Evolutionary conservation across 495 filamentous ascomycete genomes (phyloP).

Genomic region (Tuber aestivum): DNA sequence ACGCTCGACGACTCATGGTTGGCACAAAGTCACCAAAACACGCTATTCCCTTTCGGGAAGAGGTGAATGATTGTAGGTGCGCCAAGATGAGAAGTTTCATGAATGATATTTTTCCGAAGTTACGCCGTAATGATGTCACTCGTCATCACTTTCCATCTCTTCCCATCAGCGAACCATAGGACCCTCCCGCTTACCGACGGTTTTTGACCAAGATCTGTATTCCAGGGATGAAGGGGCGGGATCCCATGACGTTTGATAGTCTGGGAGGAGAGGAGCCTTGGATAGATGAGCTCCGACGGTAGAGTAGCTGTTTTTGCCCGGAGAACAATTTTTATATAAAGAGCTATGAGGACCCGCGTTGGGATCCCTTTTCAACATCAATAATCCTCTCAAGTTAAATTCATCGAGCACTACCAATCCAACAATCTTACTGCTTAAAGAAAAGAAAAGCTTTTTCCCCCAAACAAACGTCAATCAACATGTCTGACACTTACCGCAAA

Average conservation of each 20-base stretch:
- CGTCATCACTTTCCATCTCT: not conserved
- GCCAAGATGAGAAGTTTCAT: not conserved
- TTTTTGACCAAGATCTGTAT: not conserved
- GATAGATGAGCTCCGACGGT: not conserved
- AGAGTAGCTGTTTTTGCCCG: not conserved
- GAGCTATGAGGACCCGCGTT: not conserved
- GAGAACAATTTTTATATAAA: not conserved
- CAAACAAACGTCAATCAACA: slow-evolving; percentile 47
- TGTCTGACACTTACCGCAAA: slow-evolving; percentile 67
- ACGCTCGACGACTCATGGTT: not conserved
- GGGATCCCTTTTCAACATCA: not conserved
- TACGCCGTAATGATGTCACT: not conserved
- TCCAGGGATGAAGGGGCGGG: not conserved
- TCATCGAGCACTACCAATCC: not conserved
- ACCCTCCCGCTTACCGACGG: not conserved
- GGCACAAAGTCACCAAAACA: not conserved
- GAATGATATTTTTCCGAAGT: not conserved
- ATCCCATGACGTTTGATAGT: not conserved
- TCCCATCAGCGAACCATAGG: not conserved
- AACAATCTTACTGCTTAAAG: not conserved
- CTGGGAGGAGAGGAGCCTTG: not conserved
- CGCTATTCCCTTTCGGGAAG: not conserved
- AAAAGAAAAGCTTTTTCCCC: not conserved
- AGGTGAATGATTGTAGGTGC: not conserved
- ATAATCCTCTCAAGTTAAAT: not conserved